Evolutionary conservation across 1,284 basidiomycete genomes (phyloP), one percentile per base, ranked within the genome.

Genomic region (Macrocybe sp.): DNA sequence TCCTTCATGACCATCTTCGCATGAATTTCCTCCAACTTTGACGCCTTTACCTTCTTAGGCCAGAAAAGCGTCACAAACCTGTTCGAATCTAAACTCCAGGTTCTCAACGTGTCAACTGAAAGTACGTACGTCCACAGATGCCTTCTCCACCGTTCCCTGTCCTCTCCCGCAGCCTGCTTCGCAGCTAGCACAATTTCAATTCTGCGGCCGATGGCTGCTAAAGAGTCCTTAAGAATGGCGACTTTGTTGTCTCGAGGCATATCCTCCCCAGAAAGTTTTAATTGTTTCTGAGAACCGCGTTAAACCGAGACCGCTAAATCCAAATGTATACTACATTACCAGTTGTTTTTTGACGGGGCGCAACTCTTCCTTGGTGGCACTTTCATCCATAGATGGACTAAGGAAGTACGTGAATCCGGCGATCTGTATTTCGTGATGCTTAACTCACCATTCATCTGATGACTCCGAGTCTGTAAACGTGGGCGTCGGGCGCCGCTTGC

Each of bases 321-420:
- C 29, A 33, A 32, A 12, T 29, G 8, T 12, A 12, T 44, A 31
- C 14, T 14, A 9, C 75, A 83, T 62, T 59, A 91, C 91, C 53
- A 99, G 76, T 66, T 97, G 92, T 68, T 92, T 92, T 78, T 98
- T 98, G 52, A 97, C 96, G 2, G 97, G 97, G 44, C 97, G 82
- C 55, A 99, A 69, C 60, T 95, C 85, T 69, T 98, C 95, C 70
- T 99, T 99, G 41, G 96, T 97, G 12, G 88, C 76, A 30, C 75
- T 78, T 67, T 99, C 97, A 62, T 98, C 96, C 95, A 99, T 98
- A 4, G 92, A 96, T 7, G 90, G 89, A 57, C 90, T 93, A 54
- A 34, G 37, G 28, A 39, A 40, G 14, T 6, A 22, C 37, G 39
- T 7, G 36, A 32, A 14, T 32, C 43, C 49, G 37, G 4, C 37